Base-by-base conservation (phyloP, 2,329 filamentous ascomycete species). In the Teratosphaeria destructans region DNA sequence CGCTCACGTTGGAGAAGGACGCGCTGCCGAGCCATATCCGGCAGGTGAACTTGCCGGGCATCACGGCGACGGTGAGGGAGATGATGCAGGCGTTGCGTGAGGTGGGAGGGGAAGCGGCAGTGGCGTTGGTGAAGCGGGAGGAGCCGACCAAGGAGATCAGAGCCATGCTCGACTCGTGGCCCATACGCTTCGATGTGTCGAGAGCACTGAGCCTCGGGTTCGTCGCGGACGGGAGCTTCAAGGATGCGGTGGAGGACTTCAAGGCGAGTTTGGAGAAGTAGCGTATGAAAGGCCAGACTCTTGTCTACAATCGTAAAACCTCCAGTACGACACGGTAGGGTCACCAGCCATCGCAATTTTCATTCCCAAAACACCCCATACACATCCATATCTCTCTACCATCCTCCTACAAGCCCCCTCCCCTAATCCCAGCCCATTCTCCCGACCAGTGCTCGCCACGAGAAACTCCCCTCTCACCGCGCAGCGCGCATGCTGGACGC, bases 81-180 rank as follows among this genome's bases (percentile, higher is more conserved):
- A 84, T 85, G 75, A 70, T 84, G 67, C 75, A 82, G 62, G 81
- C 81, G 1, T 65, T 84, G 67, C 77, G 77, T 60, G 78, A 78
- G 62, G 79, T 84, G 1, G 81, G 78, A 5, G 82, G 82, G 0
- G 76, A 79, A 65, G 77, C 82, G 43, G 78, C 78, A 37, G 68
- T 82, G 57, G 71, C 71, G 55, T 71, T 81, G 57, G 76, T 85
- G 8, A 76, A 72, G 66, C 76, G 75, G 60, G 81, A 83, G 69
- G 74, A 80, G 68, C 75, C 78, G 47, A 79, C 80, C 63, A 72
- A 77, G 52, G 74, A 75, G 43, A 75, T 82, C 32, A 75, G 80
- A 61, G 75, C 75, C 34, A 83, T 85, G 66, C 70, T 84, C 56
- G 74, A 81, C 32, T 81, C 78, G 37, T 85, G 82, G 82, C 80